Conservation (phyloP, 2,329 filamentous ascomycete species). For the Rutstroemia sp. region DNA sequence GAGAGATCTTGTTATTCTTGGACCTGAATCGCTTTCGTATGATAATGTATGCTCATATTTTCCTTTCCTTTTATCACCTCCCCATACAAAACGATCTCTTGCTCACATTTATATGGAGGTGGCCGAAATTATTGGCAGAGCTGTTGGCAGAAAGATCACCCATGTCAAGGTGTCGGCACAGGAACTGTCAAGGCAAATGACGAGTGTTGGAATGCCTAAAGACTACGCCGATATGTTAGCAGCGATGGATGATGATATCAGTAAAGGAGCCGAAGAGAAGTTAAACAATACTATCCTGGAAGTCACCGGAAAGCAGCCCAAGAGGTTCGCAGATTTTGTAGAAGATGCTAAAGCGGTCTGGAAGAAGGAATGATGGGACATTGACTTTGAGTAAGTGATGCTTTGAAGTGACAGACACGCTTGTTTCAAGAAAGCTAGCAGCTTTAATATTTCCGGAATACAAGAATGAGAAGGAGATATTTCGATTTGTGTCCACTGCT, state of each 20-base stretch:
- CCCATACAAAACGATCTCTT: neutral
- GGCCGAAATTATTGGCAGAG: slow-evolving; percentile 14
- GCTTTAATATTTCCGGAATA: too few relatives aligned
- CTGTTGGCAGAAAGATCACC: slow-evolving; percentile 12
- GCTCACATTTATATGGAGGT: slow-evolving; percentile 1
- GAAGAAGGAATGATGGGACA: neutral
- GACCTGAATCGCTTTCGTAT: slow-evolving; percentile 28
- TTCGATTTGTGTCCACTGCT: too few relatives aligned
- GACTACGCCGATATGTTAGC: slow-evolving; percentile 11
- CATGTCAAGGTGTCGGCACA: slow-evolving; percentile 14
- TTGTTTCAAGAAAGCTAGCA: too few relatives aligned
- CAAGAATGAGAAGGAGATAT: too few relatives aligned
- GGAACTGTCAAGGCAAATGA: slow-evolving; percentile 5
- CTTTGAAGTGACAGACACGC: too few relatives aligned
- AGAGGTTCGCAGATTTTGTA: slow-evolving; percentile 13
- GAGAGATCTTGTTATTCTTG: slow-evolving; percentile 30
- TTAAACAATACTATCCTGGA: slow-evolving; percentile 11
- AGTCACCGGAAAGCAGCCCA: slow-evolving; percentile 11
- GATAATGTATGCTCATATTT: slow-evolving; percentile 22
- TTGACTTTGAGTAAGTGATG: too few relatives aligned
- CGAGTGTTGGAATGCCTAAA: slow-evolving; percentile 8
- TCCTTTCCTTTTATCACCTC: neutral
- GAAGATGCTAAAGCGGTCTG: slow-evolving; percentile 10
- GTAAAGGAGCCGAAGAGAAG: slow-evolving; percentile 11
- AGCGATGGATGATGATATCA: slow-evolving; percentile 6